A percentile compares a stretch with the other conserved stretches of the same genome.
Evolutionary conservation across 164 flowering plant genomes (phyloP).

Genomic region (Stephania japonica): DNA sequence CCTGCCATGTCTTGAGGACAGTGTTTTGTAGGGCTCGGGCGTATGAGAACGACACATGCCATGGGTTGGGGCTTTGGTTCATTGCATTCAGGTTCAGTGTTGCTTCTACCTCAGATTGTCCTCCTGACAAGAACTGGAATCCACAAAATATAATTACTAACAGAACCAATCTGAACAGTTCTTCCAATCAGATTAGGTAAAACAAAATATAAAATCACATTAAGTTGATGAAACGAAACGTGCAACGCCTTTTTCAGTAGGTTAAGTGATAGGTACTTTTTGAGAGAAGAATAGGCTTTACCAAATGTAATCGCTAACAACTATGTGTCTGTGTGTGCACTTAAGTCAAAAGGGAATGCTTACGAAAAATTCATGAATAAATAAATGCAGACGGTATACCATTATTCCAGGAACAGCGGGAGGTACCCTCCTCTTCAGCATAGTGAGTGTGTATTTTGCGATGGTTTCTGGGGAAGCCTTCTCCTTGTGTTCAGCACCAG

Average conservation of each 20-base stretch:
- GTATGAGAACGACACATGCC: constrained; percentile 87
- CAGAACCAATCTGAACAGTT: background rate
- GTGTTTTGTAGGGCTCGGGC: constrained; percentile 80
- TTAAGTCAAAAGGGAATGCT: background rate
- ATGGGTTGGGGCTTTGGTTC: constrained; percentile 85
- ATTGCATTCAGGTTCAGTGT: constrained; percentile 75
- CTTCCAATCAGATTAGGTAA: background rate
- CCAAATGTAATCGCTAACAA: background rate
- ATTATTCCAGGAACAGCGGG: constrained; percentile 87
- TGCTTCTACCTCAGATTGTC: constrained; percentile 79
- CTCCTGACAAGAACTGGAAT: constrained; percentile 74
- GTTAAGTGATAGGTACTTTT: background rate
- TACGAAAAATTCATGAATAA: background rate
- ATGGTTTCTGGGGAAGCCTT: constrained; percentile 72
- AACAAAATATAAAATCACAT: background rate
- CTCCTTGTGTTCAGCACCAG: constrained; percentile 81
- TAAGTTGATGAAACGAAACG: background rate
- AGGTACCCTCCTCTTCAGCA: constrained; percentile 74
- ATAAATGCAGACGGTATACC: constrained; percentile 28
- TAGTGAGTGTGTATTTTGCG: constrained; percentile 60
- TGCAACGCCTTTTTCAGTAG: background rate
- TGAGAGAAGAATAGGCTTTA: background rate
- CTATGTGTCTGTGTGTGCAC: background rate
- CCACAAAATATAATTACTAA: background rate
- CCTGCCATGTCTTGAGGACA: constrained; percentile 79